Conservation (phyloP, 208 protist genomes). For the Wallacemonas sp. region DNA sequence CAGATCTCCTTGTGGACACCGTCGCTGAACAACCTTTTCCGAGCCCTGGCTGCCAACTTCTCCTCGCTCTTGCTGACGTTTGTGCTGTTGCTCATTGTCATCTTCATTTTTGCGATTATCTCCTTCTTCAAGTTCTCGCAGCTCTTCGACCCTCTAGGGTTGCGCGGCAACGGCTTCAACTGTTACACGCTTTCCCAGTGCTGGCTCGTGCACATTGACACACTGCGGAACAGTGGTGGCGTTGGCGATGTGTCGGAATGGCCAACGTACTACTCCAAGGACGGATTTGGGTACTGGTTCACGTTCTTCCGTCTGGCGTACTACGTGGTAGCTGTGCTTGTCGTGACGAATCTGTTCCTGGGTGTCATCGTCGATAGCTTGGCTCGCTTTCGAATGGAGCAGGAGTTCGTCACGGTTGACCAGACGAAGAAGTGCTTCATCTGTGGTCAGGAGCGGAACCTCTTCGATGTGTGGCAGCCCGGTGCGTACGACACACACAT, state of each 20-base stretch:
- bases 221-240: slow-evolving; percentile 67
- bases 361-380: slow-evolving; percentile 95
- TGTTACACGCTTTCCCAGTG: slow-evolving; percentile 78
- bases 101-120: slow-evolving; percentile 61
- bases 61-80: slow-evolving; percentile 53
- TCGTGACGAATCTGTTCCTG: slow-evolving; percentile 90
- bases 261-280: slow-evolving; percentile 47
- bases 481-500: slow-evolving; percentile 88
- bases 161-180: slow-evolving; percentile 59
- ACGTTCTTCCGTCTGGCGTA: slow-evolving; percentile 91
- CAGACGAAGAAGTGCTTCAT: slow-evolving; percentile 93
- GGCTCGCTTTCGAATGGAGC: slow-evolving; percentile 66
- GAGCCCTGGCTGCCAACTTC: slow-evolving; percentile 44
- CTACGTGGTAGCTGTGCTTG: slow-evolving; percentile 79
- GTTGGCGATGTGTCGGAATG: slow-evolving; percentile 74
- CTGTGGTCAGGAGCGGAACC: slow-evolving; percentile 82
- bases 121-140: slow-evolving; percentile 65
- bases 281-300: slow-evolving; percentile 81
- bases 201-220: slow-evolving; percentile 74
- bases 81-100: slow-evolving; percentile 49
- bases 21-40: slow-evolving; percentile 47
- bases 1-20: slow-evolving; percentile 49
- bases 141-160: slow-evolving; percentile 45
- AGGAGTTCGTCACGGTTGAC: slow-evolving; percentile 59
- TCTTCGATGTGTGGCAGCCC: slow-evolving; percentile 72